phyloP scores from a whole-genome alignment of 1,284 basidiomycete species.

The Ustilago nuda region DNA sequence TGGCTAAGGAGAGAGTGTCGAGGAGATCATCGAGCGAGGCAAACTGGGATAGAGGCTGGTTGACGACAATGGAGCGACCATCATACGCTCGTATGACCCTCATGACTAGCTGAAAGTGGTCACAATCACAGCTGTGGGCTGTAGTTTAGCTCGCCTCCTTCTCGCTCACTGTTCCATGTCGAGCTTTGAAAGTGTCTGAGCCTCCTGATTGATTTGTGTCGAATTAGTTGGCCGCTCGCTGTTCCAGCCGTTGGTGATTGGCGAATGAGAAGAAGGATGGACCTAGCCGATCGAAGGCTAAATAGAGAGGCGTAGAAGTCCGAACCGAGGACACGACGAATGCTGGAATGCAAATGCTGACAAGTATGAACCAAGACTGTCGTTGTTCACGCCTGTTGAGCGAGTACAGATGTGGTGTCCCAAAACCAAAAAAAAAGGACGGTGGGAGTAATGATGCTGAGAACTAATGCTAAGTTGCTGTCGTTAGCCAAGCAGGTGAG shows the following conservation, averaged over 20 bases:
- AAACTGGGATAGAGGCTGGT: slow-evolving; percentile 61
- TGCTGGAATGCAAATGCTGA: not conserved
- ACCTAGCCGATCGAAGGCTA: no score
- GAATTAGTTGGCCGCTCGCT: not conserved
- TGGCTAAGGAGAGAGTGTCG: slow-evolving; percentile 65
- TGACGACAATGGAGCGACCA: slow-evolving; percentile 60
- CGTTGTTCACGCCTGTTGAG: not conserved
- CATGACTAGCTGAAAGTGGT: slow-evolving; percentile 37
- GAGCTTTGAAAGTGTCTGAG: no score
- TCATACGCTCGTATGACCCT: slow-evolving; percentile 62
- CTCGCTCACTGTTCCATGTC: no score
- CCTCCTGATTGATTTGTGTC: not conserved
- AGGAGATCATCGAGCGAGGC: slow-evolving; percentile 62
- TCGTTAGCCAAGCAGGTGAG: not conserved
- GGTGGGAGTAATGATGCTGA: not conserved
- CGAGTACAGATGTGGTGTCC: not conserved
- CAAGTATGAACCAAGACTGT: not conserved
- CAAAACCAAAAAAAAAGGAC: not conserved
- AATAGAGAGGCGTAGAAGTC: no score
- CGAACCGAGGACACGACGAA: not conserved
- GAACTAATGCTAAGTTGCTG: not conserved
- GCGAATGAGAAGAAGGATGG: not conserved
- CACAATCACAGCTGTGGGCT: not conserved
- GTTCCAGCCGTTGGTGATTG: not conserved
- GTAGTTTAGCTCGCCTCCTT: not conserved